Percentiles rank a stretch among this genome's conserved stretches.
phyloP scores from a whole-genome alignment of 169 alveolate genomes.

The Plasmodium gonderi region DNA sequence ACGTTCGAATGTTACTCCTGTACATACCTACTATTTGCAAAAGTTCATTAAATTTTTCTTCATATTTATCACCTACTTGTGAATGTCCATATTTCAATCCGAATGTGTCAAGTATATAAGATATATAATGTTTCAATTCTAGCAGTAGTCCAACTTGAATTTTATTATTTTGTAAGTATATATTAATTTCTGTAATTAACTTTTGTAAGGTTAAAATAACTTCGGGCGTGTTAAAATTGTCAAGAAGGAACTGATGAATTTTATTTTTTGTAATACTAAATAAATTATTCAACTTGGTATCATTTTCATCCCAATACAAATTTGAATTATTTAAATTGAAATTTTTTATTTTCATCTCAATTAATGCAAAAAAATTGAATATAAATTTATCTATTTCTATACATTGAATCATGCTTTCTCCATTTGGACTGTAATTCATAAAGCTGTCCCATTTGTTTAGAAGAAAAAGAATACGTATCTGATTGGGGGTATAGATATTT shows the following conservation, averaged over 20 bases:
- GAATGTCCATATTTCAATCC: conserved; percentile 80
- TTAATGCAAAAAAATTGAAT: conserved; percentile 92
- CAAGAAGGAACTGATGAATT: conserved; percentile 34
- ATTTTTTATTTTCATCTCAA: conserved; percentile 86
- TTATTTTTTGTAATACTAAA: conserved; percentile 76
- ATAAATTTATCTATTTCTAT: conserved; percentile 93
- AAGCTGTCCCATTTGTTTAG: conserved; percentile 90
- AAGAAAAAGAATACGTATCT: conserved; percentile 92
- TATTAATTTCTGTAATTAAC: conserved; percentile 82
- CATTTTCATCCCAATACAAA: conserved; percentile 80
- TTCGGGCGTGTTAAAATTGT: conserved; percentile 92
- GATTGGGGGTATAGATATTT: conserved; percentile 87
- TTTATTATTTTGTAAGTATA: conserved; percentile 77
- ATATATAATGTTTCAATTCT: conserved; percentile 75
- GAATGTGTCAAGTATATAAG: conserved; percentile 77
- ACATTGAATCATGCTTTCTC: conserved; percentile 94
- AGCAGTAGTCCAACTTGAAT: conserved; percentile 63
- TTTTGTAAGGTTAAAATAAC: conserved; percentile 83
- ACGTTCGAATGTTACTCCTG: conserved; percentile 74
- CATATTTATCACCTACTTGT: conserved; percentile 62
- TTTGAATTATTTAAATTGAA: conserved; percentile 76
- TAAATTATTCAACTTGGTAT: conserved; percentile 64
- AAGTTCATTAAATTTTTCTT: conserved; percentile 47
- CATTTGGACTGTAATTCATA: conserved; percentile 91
- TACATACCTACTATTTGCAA: conserved; percentile 76